These are phyloP conservation scores for Aleurites moluccanus DNA, from an alignment of 441 rosid species.

Conservation along the genomic window DNA sequence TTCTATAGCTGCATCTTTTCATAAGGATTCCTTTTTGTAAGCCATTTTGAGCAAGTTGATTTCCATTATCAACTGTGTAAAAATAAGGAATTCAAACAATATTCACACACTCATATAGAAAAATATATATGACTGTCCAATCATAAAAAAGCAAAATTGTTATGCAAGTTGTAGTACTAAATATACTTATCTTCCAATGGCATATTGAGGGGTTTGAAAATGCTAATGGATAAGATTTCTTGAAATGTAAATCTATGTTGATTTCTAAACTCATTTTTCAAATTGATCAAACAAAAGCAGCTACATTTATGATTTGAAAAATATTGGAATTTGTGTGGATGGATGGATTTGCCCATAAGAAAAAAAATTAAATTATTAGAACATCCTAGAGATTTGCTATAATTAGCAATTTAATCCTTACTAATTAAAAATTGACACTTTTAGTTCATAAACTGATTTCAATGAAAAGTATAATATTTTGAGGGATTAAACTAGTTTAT, in stretches of 20 bases:
- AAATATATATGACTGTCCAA: background rate
- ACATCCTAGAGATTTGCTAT: too few species aligned
- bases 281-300: background rate
- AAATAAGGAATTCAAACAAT: background rate
- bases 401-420: too few species aligned
- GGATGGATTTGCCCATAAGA: too few species aligned
- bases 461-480: too few species aligned
- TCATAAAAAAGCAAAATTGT: background rate
- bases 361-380: too few species aligned
- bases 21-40: background rate
- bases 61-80: background rate
- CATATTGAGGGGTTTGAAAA: background rate
- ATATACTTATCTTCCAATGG: background rate
- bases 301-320: background rate
- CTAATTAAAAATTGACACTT: too few species aligned
- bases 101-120: too few species aligned
- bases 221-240: slow-evolving; percentile 1
- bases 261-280: background rate
- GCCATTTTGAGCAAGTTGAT: background rate
- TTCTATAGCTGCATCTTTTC: background rate
- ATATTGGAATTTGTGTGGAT: too few species aligned
- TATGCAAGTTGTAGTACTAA: background rate
- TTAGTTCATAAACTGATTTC: too few species aligned
- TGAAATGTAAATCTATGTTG: background rate
- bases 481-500: too few species aligned